Percentiles rank a stretch among this genome's conserved stretches.
Evolutionary conservation across 2,329 filamentous ascomycete genomes (phyloP).

Genomic region (Fusarium azukiicola): DNA sequence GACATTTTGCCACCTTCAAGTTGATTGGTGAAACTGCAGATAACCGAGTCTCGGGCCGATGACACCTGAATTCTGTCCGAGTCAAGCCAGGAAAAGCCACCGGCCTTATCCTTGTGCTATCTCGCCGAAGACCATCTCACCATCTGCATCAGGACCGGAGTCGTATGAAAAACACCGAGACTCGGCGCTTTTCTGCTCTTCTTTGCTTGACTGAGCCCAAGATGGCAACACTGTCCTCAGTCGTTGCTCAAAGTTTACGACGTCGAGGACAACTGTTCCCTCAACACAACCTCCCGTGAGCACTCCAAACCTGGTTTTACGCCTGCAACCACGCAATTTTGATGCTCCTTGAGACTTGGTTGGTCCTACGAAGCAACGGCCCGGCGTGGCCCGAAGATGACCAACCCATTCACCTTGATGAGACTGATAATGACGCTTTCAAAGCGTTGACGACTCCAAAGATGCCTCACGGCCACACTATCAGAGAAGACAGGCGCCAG

Average conservation of each 20-base stretch:
- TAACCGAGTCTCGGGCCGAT: not conserved
- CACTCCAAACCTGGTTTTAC: not conserved
- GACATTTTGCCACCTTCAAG: not conserved
- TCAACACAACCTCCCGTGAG: not conserved
- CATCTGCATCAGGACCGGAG: no score
- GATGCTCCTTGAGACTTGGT: not conserved
- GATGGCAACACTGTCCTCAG: not conserved
- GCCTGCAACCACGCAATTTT: not conserved
- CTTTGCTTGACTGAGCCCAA: not conserved
- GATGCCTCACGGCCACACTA: no score
- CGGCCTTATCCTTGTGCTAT: not conserved
- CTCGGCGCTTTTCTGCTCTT: not conserved
- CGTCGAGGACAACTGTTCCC: no score
- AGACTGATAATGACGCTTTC: no score
- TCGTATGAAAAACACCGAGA: not conserved
- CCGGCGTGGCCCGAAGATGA: not conserved
- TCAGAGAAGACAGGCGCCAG: no score
- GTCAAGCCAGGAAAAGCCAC: not conserved
- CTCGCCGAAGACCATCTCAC: no score
- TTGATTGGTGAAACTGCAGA: not conserved
- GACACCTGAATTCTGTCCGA: not conserved
- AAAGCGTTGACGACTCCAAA: no score
- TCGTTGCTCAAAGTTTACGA: not conserved
- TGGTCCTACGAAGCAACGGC: not conserved
- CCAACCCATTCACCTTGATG: no score